These are phyloP conservation scores for Penicillium verhagenii DNA, from an alignment of 495 filamentous ascomycete species.

Conservation along the genomic window DNA sequence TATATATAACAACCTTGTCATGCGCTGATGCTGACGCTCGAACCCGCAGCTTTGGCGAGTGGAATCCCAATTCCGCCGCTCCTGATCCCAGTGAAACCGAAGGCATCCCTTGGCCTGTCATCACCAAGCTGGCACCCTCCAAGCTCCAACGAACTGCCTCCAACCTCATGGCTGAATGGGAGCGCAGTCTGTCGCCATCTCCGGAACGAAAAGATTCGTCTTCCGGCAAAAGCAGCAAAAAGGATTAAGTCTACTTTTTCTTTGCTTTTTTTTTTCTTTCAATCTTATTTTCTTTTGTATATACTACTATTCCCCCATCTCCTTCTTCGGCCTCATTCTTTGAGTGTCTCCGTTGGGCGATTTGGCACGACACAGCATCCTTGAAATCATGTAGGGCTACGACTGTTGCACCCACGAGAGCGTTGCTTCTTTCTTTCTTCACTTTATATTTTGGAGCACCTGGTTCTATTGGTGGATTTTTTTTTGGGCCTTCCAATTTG, in stretches of 20 bases:
- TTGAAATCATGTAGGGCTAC: slow-evolving; percentile 41
- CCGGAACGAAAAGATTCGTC: slow-evolving; percentile 28
- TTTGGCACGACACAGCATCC: slow-evolving; percentile 27
- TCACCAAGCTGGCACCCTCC: slow-evolving; percentile 62
- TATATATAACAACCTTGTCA: slow-evolving; percentile 33
- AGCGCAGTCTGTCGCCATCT: slow-evolving; percentile 49
- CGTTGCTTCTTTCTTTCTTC: slow-evolving; percentile 30
- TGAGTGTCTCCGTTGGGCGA: slow-evolving; percentile 24
- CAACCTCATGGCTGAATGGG: slow-evolving; percentile 78
- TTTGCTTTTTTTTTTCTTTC: not conserved
- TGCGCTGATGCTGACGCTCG: slow-evolving; percentile 29
- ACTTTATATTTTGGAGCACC: slow-evolving; percentile 8
- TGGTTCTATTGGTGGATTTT: slow-evolving; percentile 1
- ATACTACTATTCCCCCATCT: slow-evolving; percentile 26
- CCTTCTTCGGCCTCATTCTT: slow-evolving; percentile 21
- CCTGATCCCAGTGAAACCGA: slow-evolving; percentile 43
- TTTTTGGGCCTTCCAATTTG: too few species aligned
- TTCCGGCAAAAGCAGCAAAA: slow-evolving; percentile 38
- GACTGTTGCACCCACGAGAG: slow-evolving; percentile 36
- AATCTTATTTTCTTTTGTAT: slow-evolving; percentile 14
- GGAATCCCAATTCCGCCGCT: slow-evolving; percentile 31
- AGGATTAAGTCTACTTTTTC: slow-evolving; percentile 23
- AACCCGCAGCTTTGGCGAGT: slow-evolving; percentile 43
- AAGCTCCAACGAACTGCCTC: slow-evolving; percentile 69
- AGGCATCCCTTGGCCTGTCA: slow-evolving; percentile 66